Evolutionary conservation across 2,329 filamentous ascomycete species (phyloP).

Genomic region (Alternaria sp.): DNA sequence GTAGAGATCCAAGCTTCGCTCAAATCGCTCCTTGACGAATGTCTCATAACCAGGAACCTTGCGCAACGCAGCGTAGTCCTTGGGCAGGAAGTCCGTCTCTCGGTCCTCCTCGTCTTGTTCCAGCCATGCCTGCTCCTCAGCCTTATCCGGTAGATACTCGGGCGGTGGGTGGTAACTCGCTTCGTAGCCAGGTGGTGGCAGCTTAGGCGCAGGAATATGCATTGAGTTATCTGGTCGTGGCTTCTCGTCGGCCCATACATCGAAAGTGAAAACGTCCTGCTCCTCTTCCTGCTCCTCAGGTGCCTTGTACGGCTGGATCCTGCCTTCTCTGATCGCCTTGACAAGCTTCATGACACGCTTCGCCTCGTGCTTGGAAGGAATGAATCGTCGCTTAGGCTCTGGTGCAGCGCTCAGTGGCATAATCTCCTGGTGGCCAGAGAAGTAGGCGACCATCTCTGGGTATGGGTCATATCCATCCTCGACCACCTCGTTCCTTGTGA

Average conservation of each 20-base stretch:
- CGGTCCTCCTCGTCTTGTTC: conserved; percentile 87
- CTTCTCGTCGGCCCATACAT: conserved; percentile 94
- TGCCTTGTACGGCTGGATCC: conserved; percentile 89
- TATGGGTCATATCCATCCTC: conserved; percentile 93
- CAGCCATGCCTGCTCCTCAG: conserved; percentile 87
- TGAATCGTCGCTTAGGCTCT: conserved; percentile 93
- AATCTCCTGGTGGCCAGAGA: conserved; percentile 86
- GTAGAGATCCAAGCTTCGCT: conserved; percentile 94
- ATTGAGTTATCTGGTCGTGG: conserved; percentile 85
- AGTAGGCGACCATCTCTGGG: conserved; percentile 92
- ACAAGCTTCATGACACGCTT: conserved; percentile 98
- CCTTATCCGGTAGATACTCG: conserved; percentile 88
- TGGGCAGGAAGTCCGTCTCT: conserved; percentile 87
- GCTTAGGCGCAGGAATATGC: conserved; percentile 94
- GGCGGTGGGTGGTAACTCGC: conserved; percentile 95
- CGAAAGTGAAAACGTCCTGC: conserved; percentile 74
- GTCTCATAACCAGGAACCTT: conserved; percentile 90
- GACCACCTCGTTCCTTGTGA: conserved; percentile 88
- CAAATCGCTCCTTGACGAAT: conserved; percentile 95
- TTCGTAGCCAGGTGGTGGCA: conserved; percentile 91
- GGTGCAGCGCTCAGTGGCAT: conserved; percentile 96
- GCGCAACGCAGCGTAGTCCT: conserved; percentile 82
- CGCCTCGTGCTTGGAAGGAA: conserved; percentile 96
- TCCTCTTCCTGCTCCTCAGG: conserved; percentile 77
- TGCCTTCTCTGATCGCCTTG: conserved; percentile 91